phyloP scores from a whole-genome alignment of 2,329 filamentous ascomycete species.

The Raffaelea albimanens region DNA sequence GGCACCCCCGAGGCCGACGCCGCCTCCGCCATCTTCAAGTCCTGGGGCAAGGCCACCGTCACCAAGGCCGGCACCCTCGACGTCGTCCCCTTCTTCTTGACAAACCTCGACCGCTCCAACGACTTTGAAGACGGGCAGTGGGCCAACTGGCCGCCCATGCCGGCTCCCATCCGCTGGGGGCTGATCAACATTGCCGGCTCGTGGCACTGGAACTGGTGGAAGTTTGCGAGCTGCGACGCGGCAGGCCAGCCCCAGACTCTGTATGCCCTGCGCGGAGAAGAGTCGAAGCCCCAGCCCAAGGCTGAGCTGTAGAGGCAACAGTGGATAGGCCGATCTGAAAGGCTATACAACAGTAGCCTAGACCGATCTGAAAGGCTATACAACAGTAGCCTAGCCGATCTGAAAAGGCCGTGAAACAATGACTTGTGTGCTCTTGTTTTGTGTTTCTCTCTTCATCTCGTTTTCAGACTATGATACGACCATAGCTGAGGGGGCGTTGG shows the following conservation, averaged over 20 bases:
- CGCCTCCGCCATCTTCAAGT: constrained; percentile 43
- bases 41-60: constrained; percentile 55
- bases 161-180: constrained; percentile 48
- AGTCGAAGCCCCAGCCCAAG: background rate
- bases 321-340: no score
- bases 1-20: constrained; percentile 33
- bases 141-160: constrained; percentile 57
- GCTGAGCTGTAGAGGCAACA: constrained; percentile 7
- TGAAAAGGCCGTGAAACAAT: no score
- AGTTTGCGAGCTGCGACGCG: constrained; percentile 53
- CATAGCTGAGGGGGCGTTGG: no score
- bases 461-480: no score
- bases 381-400: no score
- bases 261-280: constrained; percentile 33
- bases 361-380: no score
- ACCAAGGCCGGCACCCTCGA: constrained; percentile 49
- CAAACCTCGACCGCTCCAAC: constrained; percentile 50
- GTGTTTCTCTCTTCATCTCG: no score
- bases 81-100: constrained; percentile 54
- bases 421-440: no score
- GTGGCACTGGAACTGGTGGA: constrained; percentile 51
- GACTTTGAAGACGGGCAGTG: constrained; percentile 45
- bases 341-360: no score
- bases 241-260: constrained; percentile 42
- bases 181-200: constrained; percentile 49